Evolutionary conservation across 2,329 filamentous ascomycete genomes (phyloP), one percentile per base, ranked within the genome.

Genomic region (Ceratocystis eucalypticola): DNA sequence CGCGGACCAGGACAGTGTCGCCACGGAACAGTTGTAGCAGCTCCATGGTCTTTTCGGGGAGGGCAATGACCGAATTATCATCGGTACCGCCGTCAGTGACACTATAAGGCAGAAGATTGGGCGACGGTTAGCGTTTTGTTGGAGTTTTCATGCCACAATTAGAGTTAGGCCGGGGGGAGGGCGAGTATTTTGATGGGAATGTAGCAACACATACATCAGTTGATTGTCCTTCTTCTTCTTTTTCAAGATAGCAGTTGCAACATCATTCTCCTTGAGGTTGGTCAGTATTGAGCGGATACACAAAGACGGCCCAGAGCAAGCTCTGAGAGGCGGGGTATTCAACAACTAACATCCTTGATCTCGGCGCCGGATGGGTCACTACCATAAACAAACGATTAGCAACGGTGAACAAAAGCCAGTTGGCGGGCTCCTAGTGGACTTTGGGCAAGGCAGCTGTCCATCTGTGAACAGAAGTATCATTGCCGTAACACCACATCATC

Each of bases 201-300:
- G 55, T 20, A 37, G 28, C 5, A 28, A 37, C 72, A 77, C 87
- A 77, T 82, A 96, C 91, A 99, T 96, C 77, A 99, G 80, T 75
- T 93, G 95, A 80, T 99, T 99, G 73, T 92, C 92, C 90, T 99
- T 99, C 92, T 99, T 99, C 88, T 99, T 99, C 85, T 97, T 97
- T 83, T 96, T 97, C 74, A 99, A 85, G 73, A 99, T 99, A 71
- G 94, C 94, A 59, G 94, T 99, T 65, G 94, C 86, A 69, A 88
- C 91, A 75, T 96, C 94, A 76, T 96, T 89, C 73, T 91, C 87
- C 87, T 95, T 73, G 68, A 70, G 57, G 53, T 41, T 68, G 61
- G 74, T 80, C 71, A 77, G 74, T 72, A 71, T 72, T 46, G 15
- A 25, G 10, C 57, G 15, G 48, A 28, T 55, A 53, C 20, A 22